Base-by-base conservation (phyloP, 176 grass and related monocot species). In the Oryza australiensis region DNA sequence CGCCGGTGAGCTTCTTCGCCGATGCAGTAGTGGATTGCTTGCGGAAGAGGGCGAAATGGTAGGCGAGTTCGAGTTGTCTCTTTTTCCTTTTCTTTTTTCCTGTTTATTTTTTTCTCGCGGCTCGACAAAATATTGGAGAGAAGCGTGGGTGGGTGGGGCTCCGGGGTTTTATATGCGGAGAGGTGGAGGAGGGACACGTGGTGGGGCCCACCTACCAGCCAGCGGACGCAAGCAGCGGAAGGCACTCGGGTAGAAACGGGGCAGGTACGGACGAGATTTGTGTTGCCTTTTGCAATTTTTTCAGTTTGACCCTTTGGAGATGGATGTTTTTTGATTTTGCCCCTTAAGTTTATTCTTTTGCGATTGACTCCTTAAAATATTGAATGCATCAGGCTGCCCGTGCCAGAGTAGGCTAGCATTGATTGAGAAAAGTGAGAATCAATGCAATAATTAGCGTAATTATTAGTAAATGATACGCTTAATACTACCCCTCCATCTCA, bases 1-100 rank as follows among this genome's bases (percentile, higher is more conserved):
- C 77, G 77, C 64, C 62, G 63, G 62, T 43, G 32, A 26, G 43
- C 69, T 59, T 72, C 84, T 60, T 76, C 68, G 59, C 75, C 29
- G 41, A 23, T 7, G 43, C 14, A 16, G 29, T 14, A 41, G 26
- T 16, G 49, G 64, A 81, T 62, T 40, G 80, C 40, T 26, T n/a
- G 70, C 10, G 51, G 0, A 7, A 20, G 37, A 38, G 20, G 55
- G 70, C 18, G 49, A 70, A 81, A 72, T 73, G 78, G 40, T 66
- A 72, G 20, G 40, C 74, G 72, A 84, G 32, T 29, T 60, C 74
- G 72, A 84, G 32, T 23, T 60, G 5, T 60, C 55, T 60, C 55
- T 60, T 2, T 60, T 24, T 60, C 13, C 46, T 8, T 22, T 22
- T n/a, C 33, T 1, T 40, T 40, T 40, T 40, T 40, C 37, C 37